Base-by-base conservation (phyloP, 2,329 filamentous ascomycete species). In the Aspergillus terreus region DNA sequence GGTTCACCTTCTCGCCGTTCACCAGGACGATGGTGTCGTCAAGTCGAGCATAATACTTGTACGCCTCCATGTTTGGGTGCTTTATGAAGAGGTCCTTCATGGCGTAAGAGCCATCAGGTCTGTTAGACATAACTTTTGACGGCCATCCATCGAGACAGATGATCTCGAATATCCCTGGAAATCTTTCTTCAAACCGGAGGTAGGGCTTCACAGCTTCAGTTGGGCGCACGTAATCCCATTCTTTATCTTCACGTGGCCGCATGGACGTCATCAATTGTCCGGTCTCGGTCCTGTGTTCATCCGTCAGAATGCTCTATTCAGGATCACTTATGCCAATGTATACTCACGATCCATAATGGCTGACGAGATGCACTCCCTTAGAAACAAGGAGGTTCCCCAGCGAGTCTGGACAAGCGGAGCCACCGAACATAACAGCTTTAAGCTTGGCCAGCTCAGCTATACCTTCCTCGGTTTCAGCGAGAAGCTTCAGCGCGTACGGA, bases 401-500 rank as follows among this genome's bases (percentile, higher is more conserved):
- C 6, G 79, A 78, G 58, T 85, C 82, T 0, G 83, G 82, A 55
- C 81, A 84, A 4, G 76, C 72, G 14, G 78, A 81, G 0, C 83
- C 83, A 2, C 78, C 82, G 54, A 78, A 84, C 58, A 82, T 72
- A 15, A 85, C 81, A 1, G 82, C 58, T 57, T 81, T 78, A 10
- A 78, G 70, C 21, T 68, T 65, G 0, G 66, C 64, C 14, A 85
- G 65, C 2, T 69, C 68, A 1, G 68, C 59, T 12, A 84, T 73
- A 0, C 84, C 85, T 15, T 78, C 74, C 0, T 79, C 70, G 0
- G 77, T 76, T 61, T 87, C 85, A 0, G 78, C 78, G 1, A 87
- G 71, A 0, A 88, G 68, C 59, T 87, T 86, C 15, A 88, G 64
- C 0, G 81, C 78, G 56, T 86, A 87, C 0, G 85, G 84, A 0